Conservation (phyloP, 495 filamentous ascomycete genomes). For the Aspergillus incahuasiensis region DNA sequence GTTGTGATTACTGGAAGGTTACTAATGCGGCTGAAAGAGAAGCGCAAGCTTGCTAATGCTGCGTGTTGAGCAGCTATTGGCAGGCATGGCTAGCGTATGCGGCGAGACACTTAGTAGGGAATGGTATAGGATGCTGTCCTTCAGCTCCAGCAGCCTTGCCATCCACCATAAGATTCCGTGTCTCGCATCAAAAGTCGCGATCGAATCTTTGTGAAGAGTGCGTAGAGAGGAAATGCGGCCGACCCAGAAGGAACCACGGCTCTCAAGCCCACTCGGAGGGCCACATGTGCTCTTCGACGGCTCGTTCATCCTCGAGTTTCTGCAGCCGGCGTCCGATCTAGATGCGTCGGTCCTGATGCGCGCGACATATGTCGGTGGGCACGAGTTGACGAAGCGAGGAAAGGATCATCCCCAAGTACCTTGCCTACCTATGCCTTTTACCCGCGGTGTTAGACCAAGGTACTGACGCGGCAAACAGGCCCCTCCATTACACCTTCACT, state of each 20-base stretch:
- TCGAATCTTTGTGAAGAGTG: neutral
- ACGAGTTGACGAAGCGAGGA: conserved; percentile 4
- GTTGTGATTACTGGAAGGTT: no score
- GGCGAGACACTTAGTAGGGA: no score
- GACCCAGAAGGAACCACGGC: conserved; percentile 3
- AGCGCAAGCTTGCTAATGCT: no score
- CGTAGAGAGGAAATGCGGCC: neutral
- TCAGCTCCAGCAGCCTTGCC: no score
- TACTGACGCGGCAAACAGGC: neutral
- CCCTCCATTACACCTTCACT: conserved; percentile 12
- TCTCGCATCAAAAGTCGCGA: no score
- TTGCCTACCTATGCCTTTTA: no score
- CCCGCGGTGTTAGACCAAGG: no score
- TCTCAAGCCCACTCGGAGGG: conserved; percentile 6
- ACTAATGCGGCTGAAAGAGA: no score
- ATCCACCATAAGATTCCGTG: no score
- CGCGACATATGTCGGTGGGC: conserved; percentile 5
- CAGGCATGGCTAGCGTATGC: no score
- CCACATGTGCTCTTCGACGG: conserved; percentile 10
- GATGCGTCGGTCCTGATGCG: conserved; percentile 11
- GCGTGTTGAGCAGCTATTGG: no score
- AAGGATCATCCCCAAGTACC: conserved; percentile 12
- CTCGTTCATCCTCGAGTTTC: conserved; percentile 13
- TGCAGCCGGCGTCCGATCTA: conserved; percentile 6
- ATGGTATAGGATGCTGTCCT: no score